Conservation (phyloP, 257 asterid genomes). For the Nicotiana otophora region DNA sequence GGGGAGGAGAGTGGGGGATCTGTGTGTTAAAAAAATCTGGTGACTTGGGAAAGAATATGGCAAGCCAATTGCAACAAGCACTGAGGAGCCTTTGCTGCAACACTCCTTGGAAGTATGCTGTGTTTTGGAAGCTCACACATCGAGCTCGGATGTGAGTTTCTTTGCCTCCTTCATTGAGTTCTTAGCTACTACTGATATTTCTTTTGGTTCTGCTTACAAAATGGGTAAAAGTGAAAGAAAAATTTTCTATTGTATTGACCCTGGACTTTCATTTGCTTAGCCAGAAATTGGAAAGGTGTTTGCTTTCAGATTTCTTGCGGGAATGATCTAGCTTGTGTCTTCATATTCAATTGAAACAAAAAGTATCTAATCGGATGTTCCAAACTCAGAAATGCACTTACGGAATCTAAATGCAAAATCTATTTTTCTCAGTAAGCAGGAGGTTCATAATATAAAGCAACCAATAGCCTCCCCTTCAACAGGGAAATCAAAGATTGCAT, state of each 20-base stretch:
- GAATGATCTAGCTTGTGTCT: background rate
- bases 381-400: background rate
- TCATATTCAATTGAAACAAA: background rate
- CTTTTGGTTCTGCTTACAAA: background rate
- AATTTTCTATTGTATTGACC: background rate
- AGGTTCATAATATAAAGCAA: background rate
- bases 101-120: constrained; percentile 83
- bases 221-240: background rate
- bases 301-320: background rate
- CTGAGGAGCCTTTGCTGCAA: constrained; percentile 71
- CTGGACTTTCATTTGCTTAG: background rate
- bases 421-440: background rate
- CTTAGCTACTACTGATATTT: background rate
- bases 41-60: constrained; percentile 52
- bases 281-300: background rate
- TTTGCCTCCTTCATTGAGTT: background rate
- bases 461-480: background rate
- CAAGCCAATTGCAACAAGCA: constrained; percentile 56
- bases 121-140: constrained; percentile 89
- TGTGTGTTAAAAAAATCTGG: constrained; percentile 16
- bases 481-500: background rate
- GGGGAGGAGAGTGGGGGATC: constrained; percentile 9
- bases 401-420: background rate
- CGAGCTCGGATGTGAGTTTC: constrained; percentile 72
- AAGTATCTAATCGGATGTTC: background rate